Conservation (phyloP, 2,329 filamentous ascomycete species). For the Graphilbum ipis-grandicollis region DNA sequence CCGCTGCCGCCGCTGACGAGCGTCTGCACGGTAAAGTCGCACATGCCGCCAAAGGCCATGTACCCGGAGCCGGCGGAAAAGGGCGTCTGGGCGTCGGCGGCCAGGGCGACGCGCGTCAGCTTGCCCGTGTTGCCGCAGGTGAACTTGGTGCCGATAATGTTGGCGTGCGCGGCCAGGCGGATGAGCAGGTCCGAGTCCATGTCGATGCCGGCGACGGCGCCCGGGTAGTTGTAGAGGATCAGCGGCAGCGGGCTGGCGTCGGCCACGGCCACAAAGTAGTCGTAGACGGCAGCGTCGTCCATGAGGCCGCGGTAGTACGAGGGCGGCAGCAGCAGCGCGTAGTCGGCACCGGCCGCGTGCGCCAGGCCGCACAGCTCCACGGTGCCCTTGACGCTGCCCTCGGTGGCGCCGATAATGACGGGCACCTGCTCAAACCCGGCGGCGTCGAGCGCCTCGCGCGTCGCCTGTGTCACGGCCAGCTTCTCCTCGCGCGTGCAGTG, state of each 20-base stretch:
- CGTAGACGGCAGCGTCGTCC: slow-evolving; percentile 54
- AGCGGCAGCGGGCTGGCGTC: slow-evolving; percentile 61
- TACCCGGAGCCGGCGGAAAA: slow-evolving; percentile 43
- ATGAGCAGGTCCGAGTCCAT: slow-evolving; percentile 81
- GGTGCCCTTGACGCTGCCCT: slow-evolving; percentile 68
- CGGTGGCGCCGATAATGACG: slow-evolving; percentile 67
- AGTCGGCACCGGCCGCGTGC: slow-evolving; percentile 56
- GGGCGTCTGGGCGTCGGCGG: slow-evolving; percentile 53
- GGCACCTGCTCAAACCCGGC: slow-evolving; percentile 62
- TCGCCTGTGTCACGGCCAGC: slow-evolving; percentile 54
- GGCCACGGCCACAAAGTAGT: slow-evolving; percentile 42
- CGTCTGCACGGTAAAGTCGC: slow-evolving; percentile 74
- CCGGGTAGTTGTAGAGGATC: slow-evolving; percentile 82
- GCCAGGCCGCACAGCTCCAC: slow-evolving; percentile 55
- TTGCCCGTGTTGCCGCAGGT: slow-evolving; percentile 85
- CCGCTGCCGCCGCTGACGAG: slow-evolving; percentile 63
- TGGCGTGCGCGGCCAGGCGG: slow-evolving; percentile 59
- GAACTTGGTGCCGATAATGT: slow-evolving; percentile 81
- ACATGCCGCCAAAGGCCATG: slow-evolving; percentile 77
- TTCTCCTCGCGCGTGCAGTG: slow-evolving; percentile 71
- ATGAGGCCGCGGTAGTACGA: slow-evolving; percentile 69
- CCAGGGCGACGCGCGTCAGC: slow-evolving; percentile 63
- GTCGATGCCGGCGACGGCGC: slow-evolving; percentile 71
- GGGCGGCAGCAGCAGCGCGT: slow-evolving; percentile 62
- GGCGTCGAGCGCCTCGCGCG: slow-evolving; percentile 64